Evolutionary conservation across 2,329 filamentous ascomycete species (phyloP), one percentile per base, ranked within the genome.

Genomic region (Pezicula radicicola): DNA sequence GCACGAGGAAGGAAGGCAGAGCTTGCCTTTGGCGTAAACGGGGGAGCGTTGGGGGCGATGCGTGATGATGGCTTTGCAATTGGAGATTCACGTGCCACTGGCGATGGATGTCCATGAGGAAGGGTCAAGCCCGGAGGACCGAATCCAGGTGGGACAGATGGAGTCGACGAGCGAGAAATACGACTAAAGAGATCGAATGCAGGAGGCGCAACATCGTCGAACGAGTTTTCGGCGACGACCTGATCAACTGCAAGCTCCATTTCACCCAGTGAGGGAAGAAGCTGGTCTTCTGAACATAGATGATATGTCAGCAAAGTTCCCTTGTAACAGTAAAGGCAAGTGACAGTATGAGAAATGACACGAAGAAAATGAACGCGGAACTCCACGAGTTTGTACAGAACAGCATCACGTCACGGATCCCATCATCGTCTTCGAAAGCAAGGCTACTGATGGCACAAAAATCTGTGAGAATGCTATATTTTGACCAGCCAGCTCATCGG

Each of bases 161-260:
- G 73, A 7, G 62, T 73, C 2, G 62, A 64, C 35, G 64, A 60
- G 41, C 65, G 53, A 21, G 66, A 66, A 19, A 54, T 48, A 13
- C 55, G 52, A n/a, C 55, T 54, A 37, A 59, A 59, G 9, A 53
- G 47, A 28, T 57, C 47, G 15, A 60, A 49, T 25, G 45, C 52
- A 36, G 36, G 51, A 44, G 48, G 35, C 19, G 39, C 47, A 40
- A 46, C 58, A 21, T 63, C 56, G 43, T 67, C 61, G 7, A 49
- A 55, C 53, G 48, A 48, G 55, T 59, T 57, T 62, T 89, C 86
- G 19, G 84, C 81, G 12, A 89, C 85, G 4, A 89, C 71, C 3
- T 84, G 84, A 65, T 89, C 85, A 39, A 89, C 81, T n/a, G 80
- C 84, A 41, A 75, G 75, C 3, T 75, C 77, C 12, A 78, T 84